Evolutionary conservation across 1,139 yeast genomes (phyloP).

Genomic region (Kurtzmaniella quercitrusa): DNA sequence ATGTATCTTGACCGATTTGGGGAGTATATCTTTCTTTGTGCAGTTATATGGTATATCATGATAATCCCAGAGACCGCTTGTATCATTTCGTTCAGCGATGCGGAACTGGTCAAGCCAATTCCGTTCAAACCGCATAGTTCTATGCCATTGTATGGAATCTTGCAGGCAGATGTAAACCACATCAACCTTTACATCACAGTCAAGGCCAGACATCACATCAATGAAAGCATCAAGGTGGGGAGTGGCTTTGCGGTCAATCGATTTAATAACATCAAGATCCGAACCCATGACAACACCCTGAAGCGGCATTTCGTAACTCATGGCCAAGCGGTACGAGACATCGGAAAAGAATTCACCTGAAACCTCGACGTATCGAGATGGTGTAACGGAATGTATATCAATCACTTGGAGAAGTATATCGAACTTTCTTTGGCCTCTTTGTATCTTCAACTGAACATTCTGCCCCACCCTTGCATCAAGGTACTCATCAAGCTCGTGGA

Average conservation of each 20-base stretch:
- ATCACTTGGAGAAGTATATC: conserved; percentile 58
- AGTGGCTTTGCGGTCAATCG: conserved; percentile 73
- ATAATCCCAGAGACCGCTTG: conserved; percentile 86
- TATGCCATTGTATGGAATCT: conserved; percentile 68
- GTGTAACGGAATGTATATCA: conserved; percentile 79
- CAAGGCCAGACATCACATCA: conserved; percentile 71
- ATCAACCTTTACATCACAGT: conserved; percentile 71
- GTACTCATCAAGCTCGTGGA: conserved; percentile 79
- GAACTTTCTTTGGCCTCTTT: conserved; percentile 46
- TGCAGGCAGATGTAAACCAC: conserved; percentile 73
- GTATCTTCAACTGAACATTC: conserved; percentile 54
- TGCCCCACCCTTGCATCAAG: conserved; percentile 69
- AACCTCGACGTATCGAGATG: conserved; percentile 73
- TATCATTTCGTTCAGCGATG: conserved; percentile 72
- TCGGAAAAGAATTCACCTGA: conserved; percentile 87
- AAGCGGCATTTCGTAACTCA: conserved; percentile 79
- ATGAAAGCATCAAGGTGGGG: conserved; percentile 70
- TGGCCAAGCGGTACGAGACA: conserved; percentile 82
- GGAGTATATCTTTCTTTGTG: conserved; percentile 55
- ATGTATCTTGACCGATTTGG: conserved; percentile 39
- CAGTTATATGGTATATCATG: conserved; percentile 44
- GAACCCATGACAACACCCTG: conserved; percentile 70
- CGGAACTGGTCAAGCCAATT: conserved; percentile 80
- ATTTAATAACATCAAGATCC: conserved; percentile 49
- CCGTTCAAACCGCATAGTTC: conserved; percentile 68